Evolutionary conservation across 352 stramenopile species (phyloP).

Genomic region (Pythium scleroteichum): DNA sequence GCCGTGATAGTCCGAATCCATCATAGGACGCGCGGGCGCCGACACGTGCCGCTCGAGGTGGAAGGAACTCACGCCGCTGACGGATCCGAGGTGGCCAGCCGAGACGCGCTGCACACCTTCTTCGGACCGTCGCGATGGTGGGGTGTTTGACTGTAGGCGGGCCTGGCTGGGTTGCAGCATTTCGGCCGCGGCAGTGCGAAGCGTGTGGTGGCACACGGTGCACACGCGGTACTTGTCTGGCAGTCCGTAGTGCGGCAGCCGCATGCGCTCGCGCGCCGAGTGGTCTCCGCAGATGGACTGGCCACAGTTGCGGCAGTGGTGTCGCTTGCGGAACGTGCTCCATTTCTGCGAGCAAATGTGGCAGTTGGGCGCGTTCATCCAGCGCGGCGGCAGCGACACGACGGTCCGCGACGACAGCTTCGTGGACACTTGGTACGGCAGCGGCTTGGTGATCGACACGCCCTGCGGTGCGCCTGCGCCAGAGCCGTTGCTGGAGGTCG

Average conservation of each 20-base stretch:
- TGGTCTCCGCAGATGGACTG: conserved; percentile 86
- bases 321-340: conserved; percentile 74
- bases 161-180: conserved; percentile 34
- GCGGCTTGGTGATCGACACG: conserved; percentile 24
- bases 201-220: conserved; percentile 74
- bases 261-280: conserved; percentile 80
- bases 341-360: conserved; percentile 87
- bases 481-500: conserved; percentile 27
- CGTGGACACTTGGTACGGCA: conserved; percentile 42
- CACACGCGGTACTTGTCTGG: conserved; percentile 80
- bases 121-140: conserved; percentile 51
- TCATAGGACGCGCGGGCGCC: conserved; percentile 49
- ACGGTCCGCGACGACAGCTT: conserved; percentile 36
- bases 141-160: not conserved
- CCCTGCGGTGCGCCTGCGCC: conserved; percentile 4
- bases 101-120: conserved; percentile 28
- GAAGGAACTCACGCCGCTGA: conserved; percentile 14
- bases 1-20: conserved; percentile 40
- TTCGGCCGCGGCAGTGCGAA: conserved; percentile 58
- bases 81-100: conserved; percentile 17
- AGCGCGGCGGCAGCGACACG: conserved; percentile 76
- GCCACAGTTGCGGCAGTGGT: conserved; percentile 88
- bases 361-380: conserved; percentile 82
- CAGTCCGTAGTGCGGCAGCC: conserved; percentile 80
- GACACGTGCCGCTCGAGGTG: conserved; percentile 77